Percentiles rank a stretch among this genome's conserved stretches.
Conservation (phyloP, 805 yeast species). For the Metschnikowia borealis region DNA sequence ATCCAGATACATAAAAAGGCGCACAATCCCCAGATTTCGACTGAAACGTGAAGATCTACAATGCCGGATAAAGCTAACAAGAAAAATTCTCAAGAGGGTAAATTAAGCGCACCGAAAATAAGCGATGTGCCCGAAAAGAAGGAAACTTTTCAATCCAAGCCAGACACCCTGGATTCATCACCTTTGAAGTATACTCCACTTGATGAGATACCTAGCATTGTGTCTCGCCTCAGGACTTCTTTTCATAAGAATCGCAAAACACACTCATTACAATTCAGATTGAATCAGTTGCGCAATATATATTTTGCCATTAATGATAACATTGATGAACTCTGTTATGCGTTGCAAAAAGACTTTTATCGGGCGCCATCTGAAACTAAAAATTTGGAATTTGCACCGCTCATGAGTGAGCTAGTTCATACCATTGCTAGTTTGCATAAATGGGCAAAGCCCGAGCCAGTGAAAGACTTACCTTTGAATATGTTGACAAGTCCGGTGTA, state of each 20-base stretch:
- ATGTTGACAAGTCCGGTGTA: slow-evolving; percentile 20
- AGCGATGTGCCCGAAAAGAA: background rate
- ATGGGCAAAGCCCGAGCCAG: slow-evolving; percentile 55
- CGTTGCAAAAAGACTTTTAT: slow-evolving; percentile 64
- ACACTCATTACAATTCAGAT: slow-evolving; percentile 51
- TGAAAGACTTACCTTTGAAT: slow-evolving; percentile 34
- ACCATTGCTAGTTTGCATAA: slow-evolving; percentile 55
- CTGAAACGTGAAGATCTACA: background rate
- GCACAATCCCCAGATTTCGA: background rate
- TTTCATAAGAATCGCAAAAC: slow-evolving; percentile 46
- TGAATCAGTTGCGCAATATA: slow-evolving; percentile 61
- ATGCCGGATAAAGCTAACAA: background rate
- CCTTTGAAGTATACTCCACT: slow-evolving; percentile 41
- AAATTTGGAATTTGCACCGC: slow-evolving; percentile 50
- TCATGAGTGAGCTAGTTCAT: slow-evolving; percentile 52
- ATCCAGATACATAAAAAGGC: background rate
- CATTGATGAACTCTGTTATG: slow-evolving; percentile 49
- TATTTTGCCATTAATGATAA: slow-evolving; percentile 62
- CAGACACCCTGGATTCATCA: background rate
- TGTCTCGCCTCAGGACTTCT: slow-evolving; percentile 37
- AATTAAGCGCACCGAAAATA: background rate
- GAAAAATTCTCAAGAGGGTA: background rate
- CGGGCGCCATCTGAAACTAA: slow-evolving; percentile 61
- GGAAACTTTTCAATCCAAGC: background rate
- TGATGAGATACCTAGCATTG: slow-evolving; percentile 46